Evolutionary conservation across 495 filamentous ascomycete genomes (phyloP).

Genomic region (Podospora pseudoanserina): DNA sequence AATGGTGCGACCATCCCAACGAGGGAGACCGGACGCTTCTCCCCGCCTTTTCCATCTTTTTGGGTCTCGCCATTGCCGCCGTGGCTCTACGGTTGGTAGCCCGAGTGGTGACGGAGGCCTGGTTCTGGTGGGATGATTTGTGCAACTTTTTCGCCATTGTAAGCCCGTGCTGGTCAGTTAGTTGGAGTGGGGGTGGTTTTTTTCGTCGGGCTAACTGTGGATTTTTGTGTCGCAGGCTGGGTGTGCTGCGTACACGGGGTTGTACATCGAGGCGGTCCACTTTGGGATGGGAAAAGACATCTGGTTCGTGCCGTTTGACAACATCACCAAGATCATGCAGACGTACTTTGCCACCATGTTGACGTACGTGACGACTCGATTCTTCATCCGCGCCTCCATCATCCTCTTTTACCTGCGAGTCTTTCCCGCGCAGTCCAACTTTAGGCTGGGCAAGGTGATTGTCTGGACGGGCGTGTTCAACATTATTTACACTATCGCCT

Average conservation of each 20-base stretch:
- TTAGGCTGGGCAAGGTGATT: constrained; percentile 28
- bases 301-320: constrained; percentile 45
- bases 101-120: constrained; percentile 28
- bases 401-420: constrained; percentile 52
- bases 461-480: constrained; percentile 34
- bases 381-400: constrained; percentile 45
- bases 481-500: constrained; percentile 37
- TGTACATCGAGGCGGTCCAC: constrained; percentile 34
- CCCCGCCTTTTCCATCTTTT: constrained; percentile 21
- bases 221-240: constrained; percentile 14
- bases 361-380: constrained; percentile 39
- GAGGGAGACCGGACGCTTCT: constrained; percentile 15
- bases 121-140: constrained; percentile 37
- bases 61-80: constrained; percentile 24
- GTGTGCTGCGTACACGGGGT: constrained; percentile 18
- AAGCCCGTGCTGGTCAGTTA: neutral
- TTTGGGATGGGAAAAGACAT: constrained; percentile 45
- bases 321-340: constrained; percentile 36
- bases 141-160: constrained; percentile 22
- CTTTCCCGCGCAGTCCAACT: constrained; percentile 32
- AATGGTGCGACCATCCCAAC: constrained; percentile 15
- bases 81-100: constrained; percentile 28
- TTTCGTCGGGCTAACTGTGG: neutral
- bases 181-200: no score
- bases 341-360: constrained; percentile 31